phyloP scores from a whole-genome alignment of 208 protist genomes.

The Zelonia costaricensis region DNA sequence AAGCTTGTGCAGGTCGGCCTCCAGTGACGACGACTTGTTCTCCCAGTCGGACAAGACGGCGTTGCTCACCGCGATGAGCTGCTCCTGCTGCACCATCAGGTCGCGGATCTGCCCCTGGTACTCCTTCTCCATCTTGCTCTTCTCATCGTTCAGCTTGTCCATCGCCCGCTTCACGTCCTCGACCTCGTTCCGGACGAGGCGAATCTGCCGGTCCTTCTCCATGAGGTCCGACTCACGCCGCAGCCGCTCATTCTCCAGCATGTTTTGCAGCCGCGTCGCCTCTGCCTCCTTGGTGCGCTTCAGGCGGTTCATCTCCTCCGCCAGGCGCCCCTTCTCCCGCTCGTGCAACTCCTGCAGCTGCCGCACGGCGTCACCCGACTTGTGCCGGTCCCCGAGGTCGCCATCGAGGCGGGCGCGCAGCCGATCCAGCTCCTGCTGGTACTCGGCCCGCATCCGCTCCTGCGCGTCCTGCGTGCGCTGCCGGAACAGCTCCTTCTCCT shows the following conservation, averaged over 20 bases:
- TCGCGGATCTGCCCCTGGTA: slow-evolving; percentile 65
- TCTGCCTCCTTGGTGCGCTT: slow-evolving; percentile 40
- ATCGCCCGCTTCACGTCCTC: slow-evolving; percentile 37
- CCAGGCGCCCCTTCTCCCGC: slow-evolving; percentile 33
- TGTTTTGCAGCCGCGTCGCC: slow-evolving; percentile 35
- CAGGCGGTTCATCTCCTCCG: slow-evolving; percentile 51
- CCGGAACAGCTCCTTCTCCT: slow-evolving; percentile 47
- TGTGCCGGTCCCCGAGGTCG: slow-evolving; percentile 35
- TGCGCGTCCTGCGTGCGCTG: slow-evolving; percentile 29
- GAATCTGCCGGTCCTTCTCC: slow-evolving; percentile 69
- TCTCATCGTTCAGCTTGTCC: slow-evolving; percentile 41
- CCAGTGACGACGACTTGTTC: slow-evolving; percentile 52
- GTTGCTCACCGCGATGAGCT: slow-evolving; percentile 51
- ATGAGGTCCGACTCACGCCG: slow-evolving; percentile 47
- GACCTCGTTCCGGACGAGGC: slow-evolving; percentile 49
- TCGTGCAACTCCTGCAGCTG: slow-evolving; percentile 49
- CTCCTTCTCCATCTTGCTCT: slow-evolving; percentile 46
- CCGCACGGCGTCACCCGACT: slow-evolving; percentile 38
- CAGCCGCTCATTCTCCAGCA: slow-evolving; percentile 46
- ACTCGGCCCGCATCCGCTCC: slow-evolving; percentile 31
- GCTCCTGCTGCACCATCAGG: slow-evolving; percentile 63
- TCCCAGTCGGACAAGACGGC: slow-evolving; percentile 66
- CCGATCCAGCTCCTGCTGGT: slow-evolving; percentile 46
- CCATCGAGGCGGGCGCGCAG: slow-evolving; percentile 43
- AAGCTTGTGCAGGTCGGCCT: slow-evolving; percentile 60